Conservation (phyloP, 768 basidiomycete species). For the Russula foetens region DNA sequence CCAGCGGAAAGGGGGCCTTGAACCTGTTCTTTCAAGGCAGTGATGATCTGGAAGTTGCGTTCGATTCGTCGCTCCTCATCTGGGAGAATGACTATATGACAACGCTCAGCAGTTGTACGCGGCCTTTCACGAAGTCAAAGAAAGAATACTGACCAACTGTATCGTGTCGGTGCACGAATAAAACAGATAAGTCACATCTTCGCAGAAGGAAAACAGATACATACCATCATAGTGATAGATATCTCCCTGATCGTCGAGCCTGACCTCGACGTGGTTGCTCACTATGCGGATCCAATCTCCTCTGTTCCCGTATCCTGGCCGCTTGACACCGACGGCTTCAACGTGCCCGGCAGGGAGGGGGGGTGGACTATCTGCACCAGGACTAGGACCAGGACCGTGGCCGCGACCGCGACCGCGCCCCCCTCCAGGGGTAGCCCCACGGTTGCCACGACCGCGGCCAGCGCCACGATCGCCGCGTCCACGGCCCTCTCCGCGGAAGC, state of each 20-base stretch:
- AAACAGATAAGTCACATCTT: neutral
- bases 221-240: constrained; percentile 76
- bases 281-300: constrained; percentile 36
- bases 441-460: constrained; percentile 12
- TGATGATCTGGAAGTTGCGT: constrained; percentile 63
- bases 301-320: constrained; percentile 51
- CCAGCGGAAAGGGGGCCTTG: constrained; percentile 57
- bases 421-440: neutral
- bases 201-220: constrained; percentile 20
- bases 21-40: constrained; percentile 46
- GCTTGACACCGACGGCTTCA: constrained; percentile 54
- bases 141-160: constrained; percentile 36
- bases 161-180: neutral
- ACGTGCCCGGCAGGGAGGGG: constrained; percentile 30
- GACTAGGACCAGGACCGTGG: no score
- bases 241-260: constrained; percentile 48
- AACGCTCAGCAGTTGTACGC: neutral
- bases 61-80: constrained; percentile 53
- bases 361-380: neutral
- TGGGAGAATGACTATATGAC: constrained; percentile 46
- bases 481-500: neutral
- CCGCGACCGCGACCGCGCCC: neutral
- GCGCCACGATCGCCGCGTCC: constrained; percentile 22
- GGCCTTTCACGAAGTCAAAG: neutral
- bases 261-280: constrained; percentile 56